Conservation (phyloP, 805 yeast species). For the Barnettozyma populi region DNA sequence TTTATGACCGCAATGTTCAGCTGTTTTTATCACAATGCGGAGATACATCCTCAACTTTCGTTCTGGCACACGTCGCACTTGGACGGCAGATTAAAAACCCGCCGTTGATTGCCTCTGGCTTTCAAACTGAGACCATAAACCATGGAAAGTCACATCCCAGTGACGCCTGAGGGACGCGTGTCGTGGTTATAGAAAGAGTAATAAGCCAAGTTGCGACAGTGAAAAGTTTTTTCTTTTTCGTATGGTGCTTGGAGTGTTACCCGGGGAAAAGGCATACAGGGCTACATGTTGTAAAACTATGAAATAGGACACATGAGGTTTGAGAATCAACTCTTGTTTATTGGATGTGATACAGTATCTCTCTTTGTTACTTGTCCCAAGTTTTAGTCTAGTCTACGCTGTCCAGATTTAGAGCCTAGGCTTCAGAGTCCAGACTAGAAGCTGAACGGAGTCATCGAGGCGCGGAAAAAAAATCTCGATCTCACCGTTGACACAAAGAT, state of each 20-base stretch:
- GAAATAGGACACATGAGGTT: no score
- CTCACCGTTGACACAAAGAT: background rate
- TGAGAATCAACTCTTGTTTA: no score
- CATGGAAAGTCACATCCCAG: no score
- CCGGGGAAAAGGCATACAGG: background rate
- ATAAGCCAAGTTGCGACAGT: background rate
- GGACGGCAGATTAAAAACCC: constrained; percentile 5
- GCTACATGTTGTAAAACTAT: no score
- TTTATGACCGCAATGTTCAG: constrained; percentile 18
- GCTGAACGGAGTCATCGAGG: background rate
- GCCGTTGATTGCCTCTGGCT: constrained; percentile 6
- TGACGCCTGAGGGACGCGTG: constrained; percentile 12
- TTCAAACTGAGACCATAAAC: constrained; percentile 6
- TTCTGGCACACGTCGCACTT: constrained; percentile 10
- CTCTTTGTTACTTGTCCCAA: no score
- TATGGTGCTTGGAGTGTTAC: background rate
- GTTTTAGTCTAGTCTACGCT: no score
- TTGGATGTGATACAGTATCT: no score
- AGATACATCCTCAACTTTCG: constrained; percentile 13
- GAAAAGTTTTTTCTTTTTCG: background rate
- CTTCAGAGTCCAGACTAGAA: background rate
- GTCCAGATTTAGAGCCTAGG: background rate
- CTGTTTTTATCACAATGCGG: constrained; percentile 11
- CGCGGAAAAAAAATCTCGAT: background rate
- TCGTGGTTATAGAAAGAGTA: background rate